Base-by-base conservation (phyloP, 1,139 yeast genomes). In the Arxiozyma bovina region DNA sequence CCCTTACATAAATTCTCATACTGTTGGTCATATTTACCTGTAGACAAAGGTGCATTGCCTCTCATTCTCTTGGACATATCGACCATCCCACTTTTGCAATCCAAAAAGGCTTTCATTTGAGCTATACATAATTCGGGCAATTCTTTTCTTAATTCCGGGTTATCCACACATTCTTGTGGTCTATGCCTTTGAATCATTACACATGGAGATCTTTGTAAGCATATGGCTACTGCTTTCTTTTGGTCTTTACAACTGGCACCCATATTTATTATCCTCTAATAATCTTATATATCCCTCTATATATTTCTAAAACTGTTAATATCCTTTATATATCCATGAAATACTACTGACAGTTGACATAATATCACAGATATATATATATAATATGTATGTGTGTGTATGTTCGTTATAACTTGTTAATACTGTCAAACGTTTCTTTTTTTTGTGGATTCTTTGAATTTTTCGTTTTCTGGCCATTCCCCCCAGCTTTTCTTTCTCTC, bases 141-240 rank as follows among this genome's bases (percentile, higher is more conserved):
- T 50, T 87, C 85, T 55, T 78, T 77, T 55, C 83, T 77, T 50
- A 93, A 77, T 59, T 85, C 85, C 0, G 96, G 96, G 60, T 90
- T 78, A 48, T 87, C 85, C 27, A 91, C 72, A 68, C 99, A 93
- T 57, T 89, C 85, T 60, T 87, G 85, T 4, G 99, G 99, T 2
- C 90, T 87, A 70, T 93, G 79, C 60, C 99, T 77, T 60, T 93
- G 88, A 45, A 93, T 79, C 74, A 93, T 78, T 54, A 93, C 99
- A 71, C 99, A 93, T 18, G 98, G 98, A 5, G 98, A 90, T 68
- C 97, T 77, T 70, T 93, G 99, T 51, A 93, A 77, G 67, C 99
- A 93, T 25, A 93, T 85, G 8, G 98, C 98, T 58, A 93, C 89
- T 18, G 96, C 96, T 64, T 82, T 88, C 65, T 90, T 81, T 66